Evolutionary conservation across 768 basidiomycete genomes (phyloP), one percentile per base, ranked within the genome.

Genomic region (Kwoniella dendrophila): DNA sequence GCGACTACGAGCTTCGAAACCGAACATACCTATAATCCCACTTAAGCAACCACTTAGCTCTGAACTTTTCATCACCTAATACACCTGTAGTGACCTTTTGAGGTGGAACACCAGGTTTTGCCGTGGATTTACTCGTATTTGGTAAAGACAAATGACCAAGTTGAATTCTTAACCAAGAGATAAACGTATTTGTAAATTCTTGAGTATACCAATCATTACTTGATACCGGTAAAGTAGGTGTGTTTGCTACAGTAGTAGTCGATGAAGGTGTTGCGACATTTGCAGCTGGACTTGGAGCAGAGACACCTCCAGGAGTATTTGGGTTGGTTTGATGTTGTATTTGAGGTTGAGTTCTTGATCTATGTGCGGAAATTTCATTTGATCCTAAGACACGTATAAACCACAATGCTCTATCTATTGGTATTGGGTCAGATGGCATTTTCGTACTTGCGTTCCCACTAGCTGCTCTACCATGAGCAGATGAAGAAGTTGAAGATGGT

Each of bases 201-300:
- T 68, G 65, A 14, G 74, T 73, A 41, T 75, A 70, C 73, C 73
- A 75, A 30, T 72, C 73, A 45, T 71, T 75, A 47, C 71, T 72
- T 30, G 65, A 63, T 24, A 72, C 34, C 33, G 40, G 67, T 18
- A 67, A 27, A 8, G 64, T 47, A 14, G 63, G 67, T 1, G 65
- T 38, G 16, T 59, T 33, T 0, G 40, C 24, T 12, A 56, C 45
- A 3, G 69, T 66, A 4, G 50, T 65, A 2, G 65, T 67, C 16
- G 73, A 75, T 41, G 63, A 69, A 4, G 73, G 73, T 3, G 73
- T 75, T 26, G 66, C 63, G 5, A 67, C 64, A n/a, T n/a, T n/a
- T 32, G 59, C 67, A 14, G 69, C 72, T 5, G 73, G 66, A 7
- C 62, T 58, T 7, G 68, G 64, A 1, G 58, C 51, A 20, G 49